Base-by-base conservation (phyloP, 2,329 filamentous ascomycete genomes). In the Leptographium wingfieldii region DNA sequence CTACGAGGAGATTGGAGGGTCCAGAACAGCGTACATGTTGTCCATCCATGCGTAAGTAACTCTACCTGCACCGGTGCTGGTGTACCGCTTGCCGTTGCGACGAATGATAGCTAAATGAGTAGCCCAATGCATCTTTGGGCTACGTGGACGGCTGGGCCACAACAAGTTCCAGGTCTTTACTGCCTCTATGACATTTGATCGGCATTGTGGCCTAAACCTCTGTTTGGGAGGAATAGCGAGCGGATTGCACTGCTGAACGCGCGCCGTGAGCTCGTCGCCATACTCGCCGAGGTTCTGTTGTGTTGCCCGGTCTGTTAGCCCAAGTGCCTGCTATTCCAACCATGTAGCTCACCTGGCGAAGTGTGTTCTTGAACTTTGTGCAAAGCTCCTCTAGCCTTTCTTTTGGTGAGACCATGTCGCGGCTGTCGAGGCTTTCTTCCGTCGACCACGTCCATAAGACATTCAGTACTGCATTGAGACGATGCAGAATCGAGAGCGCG, bases 21-120 rank as follows among this genome's bases (percentile, higher is more conserved):
- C 35, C 35, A 46, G 27, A 43, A 38, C 19, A 7, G 27, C 51
- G 19, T 35, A 59, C 59, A 62, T 60, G 35, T 49, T 52, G 0
- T 46, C 43, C 38, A 63, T 61, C 62, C 62, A 63, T 7, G 27
- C 3, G 55, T 63, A 63, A 14, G 3, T 9, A 3, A 57, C 43
- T 4, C 16, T 40, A 2, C 27, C 7, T 3, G 9, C 25, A 48
- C 62, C 60, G 12, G 33, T 33, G 48, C 62, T 62, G 2, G 40
- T 31, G 33, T 62, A 63, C 5, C 27, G 25, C 2, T 14, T 25
- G 14, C 62, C 62, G 2, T n/a, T 1, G 5, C 60, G 57, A 1
- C 57, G 59, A 16, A 62, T 55, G 25, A 61, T 63, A 16, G 62
- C 62, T 2, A 27, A 31, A 10, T 63, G 60, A 5, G 59, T 63